Evolutionary conservation across 75 land plant genomes (phyloP).

Genomic region (Cryptomeria japonica): DNA sequence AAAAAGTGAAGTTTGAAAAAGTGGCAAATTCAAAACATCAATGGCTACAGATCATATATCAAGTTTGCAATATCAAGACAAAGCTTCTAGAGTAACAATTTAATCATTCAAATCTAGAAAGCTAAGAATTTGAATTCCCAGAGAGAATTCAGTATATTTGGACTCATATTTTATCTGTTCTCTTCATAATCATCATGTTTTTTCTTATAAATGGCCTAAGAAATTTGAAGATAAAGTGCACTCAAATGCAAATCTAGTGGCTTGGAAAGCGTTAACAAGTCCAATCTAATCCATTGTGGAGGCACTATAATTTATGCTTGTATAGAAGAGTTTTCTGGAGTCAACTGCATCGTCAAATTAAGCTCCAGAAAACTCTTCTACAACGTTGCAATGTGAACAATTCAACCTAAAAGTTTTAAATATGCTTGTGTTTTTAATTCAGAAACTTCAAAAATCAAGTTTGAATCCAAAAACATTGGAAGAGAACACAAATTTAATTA

Average conservation of each 20-base stretch:
- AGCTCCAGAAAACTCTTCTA: too few relatives aligned
- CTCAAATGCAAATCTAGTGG: not conserved
- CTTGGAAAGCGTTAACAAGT: not conserved
- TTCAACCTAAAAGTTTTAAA: too few relatives aligned
- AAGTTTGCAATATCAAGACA: not conserved
- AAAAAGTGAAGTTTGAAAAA: not conserved
- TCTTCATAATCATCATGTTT: not conserved
- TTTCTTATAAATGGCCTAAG: not conserved
- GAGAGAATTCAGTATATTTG: not conserved
- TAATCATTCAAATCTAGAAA: not conserved
- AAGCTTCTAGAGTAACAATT: not conserved
- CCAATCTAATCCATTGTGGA: not conserved
- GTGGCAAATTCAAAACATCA: not conserved
- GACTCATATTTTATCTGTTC: not conserved
- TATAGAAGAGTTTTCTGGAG: not conserved
- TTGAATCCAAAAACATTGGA: not conserved
- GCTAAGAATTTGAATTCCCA: not conserved
- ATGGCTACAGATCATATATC: not conserved
- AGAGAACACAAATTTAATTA: conserved; percentile 5
- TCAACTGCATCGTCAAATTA: too few relatives aligned
- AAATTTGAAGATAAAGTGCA: not conserved
- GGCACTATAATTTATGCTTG: not conserved
- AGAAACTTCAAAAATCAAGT: not conserved
- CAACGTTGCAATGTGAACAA: too few relatives aligned
- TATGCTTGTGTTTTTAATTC: not conserved